These are phyloP conservation scores for Dissophora globulifera DNA, from an alignment of 192 early-diverging fungal genomes.

Conservation along the genomic window DNA sequence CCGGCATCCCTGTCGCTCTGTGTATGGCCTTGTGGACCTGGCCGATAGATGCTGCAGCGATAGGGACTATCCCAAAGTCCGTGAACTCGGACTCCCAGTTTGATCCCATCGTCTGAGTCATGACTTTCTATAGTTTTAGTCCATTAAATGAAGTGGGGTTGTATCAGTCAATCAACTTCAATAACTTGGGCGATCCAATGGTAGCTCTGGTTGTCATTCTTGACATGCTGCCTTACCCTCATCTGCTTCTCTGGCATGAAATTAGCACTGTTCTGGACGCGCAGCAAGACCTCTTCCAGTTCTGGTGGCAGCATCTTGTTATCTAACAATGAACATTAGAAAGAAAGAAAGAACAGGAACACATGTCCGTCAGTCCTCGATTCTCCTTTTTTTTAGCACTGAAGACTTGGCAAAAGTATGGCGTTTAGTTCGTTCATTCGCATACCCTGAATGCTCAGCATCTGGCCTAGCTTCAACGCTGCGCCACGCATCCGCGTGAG, in stretches of 20 bases:
- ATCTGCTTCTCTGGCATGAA: conserved; percentile 94
- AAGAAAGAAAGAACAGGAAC: conserved; percentile 8
- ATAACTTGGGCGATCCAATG: too few relatives aligned
- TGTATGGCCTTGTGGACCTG: conserved; percentile 80
- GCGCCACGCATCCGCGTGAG: conserved; percentile 95
- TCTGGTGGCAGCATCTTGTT: conserved; percentile 80
- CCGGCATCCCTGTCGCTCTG: conserved; percentile 52
- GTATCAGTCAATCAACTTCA: too few relatives aligned
- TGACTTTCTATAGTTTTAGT: conserved; percentile 65
- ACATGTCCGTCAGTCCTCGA: too few relatives aligned
- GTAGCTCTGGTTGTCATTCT: too few relatives aligned
- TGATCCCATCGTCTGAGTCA: conserved; percentile 73
- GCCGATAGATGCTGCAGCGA: conserved; percentile 93
- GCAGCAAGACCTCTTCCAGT: conserved; percentile 80
- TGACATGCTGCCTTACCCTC: conserved; percentile 69
- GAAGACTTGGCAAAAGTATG: too few relatives aligned
- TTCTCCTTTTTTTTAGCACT: too few relatives aligned
- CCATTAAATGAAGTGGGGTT: too few relatives aligned
- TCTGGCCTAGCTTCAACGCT: conserved; percentile 96
- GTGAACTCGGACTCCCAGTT: conserved; percentile 78
- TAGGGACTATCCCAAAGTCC: conserved; percentile 81
- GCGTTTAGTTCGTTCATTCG: too few relatives aligned
- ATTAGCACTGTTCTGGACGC: conserved; percentile 95
- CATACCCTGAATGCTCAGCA: conserved; percentile 94
- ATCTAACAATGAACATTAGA: conserved; percentile 47